Evolutionary conservation across 176 grass and related monocot species (phyloP).

Genomic region (Paspalum notatum): DNA sequence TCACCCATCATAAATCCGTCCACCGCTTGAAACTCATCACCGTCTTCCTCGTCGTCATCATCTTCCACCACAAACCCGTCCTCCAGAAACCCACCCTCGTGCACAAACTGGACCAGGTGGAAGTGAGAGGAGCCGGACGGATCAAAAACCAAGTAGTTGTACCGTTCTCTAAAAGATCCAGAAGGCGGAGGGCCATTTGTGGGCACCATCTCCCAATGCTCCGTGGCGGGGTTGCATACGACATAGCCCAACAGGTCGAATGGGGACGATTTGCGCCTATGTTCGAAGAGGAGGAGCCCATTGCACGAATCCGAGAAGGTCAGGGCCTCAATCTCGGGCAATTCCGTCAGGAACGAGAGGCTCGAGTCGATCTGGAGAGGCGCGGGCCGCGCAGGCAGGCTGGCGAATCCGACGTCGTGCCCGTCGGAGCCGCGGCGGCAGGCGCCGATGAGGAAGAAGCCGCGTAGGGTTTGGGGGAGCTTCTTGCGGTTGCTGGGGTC

Average conservation of each 20-base stretch:
- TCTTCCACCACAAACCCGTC: no score
- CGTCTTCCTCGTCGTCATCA: no score
- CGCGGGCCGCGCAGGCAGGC: background rate
- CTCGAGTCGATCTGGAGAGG: background rate
- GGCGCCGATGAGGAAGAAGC: background rate
- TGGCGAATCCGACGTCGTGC: no score
- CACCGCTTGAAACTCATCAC: no score
- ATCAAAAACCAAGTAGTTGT: background rate
- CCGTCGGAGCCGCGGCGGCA: no score
- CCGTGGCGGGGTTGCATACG: background rate
- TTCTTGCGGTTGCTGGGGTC: background rate
- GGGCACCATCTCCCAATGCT: background rate
- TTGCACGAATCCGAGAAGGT: background rate
- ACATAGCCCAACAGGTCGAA: background rate
- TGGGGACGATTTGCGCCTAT: accelerated
- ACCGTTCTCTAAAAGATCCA: no score
- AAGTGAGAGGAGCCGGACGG: background rate
- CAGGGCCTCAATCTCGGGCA: background rate
- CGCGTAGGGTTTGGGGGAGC: background rate
- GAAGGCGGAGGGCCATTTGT: no score
- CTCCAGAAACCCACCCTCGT: no score
- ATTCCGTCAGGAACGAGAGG: background rate
- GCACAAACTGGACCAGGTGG: background rate
- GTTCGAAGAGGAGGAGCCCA: background rate
- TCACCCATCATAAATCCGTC: no score